Evolutionary conservation across 1,139 yeast genomes (phyloP).

Genomic region (Taphrina wiesneri): DNA sequence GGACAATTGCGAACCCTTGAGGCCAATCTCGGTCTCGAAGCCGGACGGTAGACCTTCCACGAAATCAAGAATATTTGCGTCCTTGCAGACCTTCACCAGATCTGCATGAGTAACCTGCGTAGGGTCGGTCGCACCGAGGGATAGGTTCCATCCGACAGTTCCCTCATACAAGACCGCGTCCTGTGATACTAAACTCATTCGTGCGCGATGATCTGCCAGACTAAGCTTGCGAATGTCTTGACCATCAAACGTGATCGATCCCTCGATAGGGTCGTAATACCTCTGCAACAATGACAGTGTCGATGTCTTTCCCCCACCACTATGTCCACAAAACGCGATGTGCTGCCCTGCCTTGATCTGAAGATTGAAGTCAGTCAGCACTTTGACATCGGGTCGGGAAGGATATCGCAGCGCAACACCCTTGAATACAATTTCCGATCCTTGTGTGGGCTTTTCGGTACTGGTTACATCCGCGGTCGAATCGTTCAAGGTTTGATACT

Average conservation of each 20-base stretch:
- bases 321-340: conserved; percentile 91
- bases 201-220: conserved; percentile 68
- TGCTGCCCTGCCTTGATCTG: conserved; percentile 77
- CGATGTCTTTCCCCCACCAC: conserved; percentile 95
- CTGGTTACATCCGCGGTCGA: conserved; percentile 51
- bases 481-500: conserved; percentile 51
- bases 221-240: conserved; percentile 67
- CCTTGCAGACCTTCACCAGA: conserved; percentile 66
- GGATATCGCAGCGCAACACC: conserved; percentile 76
- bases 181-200: conserved; percentile 86
- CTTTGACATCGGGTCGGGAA: conserved; percentile 69
- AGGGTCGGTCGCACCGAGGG: conserved; percentile 63
- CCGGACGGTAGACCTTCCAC: conserved; percentile 73
- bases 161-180: conserved; percentile 90
- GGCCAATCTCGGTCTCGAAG: conserved; percentile 79
- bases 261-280: conserved; percentile 74
- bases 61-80: conserved; percentile 55
- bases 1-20: conserved; percentile 80
- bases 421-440: conserved; percentile 56
- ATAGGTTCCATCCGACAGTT: conserved; percentile 76
- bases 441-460: conserved; percentile 42
- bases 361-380: conserved; percentile 67
- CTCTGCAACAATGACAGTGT: conserved; percentile 67
- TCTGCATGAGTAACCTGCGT: conserved; percentile 57
- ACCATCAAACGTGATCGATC: conserved; percentile 67